phyloP scores from a whole-genome alignment of 2,329 filamentous ascomycete genomes.

The Sordariomycetes sp. region DNA sequence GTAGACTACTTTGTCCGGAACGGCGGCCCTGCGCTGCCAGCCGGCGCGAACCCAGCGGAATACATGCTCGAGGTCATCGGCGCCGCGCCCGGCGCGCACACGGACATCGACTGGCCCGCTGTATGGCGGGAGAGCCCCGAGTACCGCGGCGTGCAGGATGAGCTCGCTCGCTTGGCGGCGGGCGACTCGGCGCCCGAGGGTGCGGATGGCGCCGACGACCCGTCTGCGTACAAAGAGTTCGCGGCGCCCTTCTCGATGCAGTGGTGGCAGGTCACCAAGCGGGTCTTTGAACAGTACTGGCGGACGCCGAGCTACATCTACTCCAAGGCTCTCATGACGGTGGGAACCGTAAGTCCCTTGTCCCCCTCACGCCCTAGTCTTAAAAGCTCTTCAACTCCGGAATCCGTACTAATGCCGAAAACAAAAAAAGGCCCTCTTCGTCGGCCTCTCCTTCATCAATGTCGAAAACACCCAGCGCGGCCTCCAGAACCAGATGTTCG shows the following conservation, averaged over 20 bases:
- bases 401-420: not conserved
- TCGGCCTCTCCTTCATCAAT: constrained; percentile 56
- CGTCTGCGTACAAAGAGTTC: constrained; percentile 17
- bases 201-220: not conserved
- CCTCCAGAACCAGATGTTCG: constrained; percentile 59
- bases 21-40: constrained; percentile 37
- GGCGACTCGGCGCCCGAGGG: constrained; percentile 13
- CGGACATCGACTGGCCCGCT: constrained; percentile 31
- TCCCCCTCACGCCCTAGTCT: not conserved
- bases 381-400: not conserved
- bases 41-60: constrained; percentile 51
- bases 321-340: constrained; percentile 27
- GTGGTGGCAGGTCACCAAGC: constrained; percentile 19
- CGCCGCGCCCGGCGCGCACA: constrained; percentile 27
- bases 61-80: constrained; percentile 43
- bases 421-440: constrained; percentile 36
- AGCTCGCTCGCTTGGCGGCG: constrained; percentile 14
- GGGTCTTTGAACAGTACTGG: constrained; percentile 20
- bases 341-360: constrained; percentile 2
- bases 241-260: constrained; percentile 16
- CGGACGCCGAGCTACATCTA: constrained; percentile 46
- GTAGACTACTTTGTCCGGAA: constrained; percentile 48
- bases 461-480: constrained; percentile 47
- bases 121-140: constrained; percentile 30
- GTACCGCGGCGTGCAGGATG: constrained; percentile 12